Percentiles rank a stretch among this genome's conserved stretches.
Conservation (phyloP, 768 basidiomycete genomes). For the Hydnomerulius pinastri region DNA sequence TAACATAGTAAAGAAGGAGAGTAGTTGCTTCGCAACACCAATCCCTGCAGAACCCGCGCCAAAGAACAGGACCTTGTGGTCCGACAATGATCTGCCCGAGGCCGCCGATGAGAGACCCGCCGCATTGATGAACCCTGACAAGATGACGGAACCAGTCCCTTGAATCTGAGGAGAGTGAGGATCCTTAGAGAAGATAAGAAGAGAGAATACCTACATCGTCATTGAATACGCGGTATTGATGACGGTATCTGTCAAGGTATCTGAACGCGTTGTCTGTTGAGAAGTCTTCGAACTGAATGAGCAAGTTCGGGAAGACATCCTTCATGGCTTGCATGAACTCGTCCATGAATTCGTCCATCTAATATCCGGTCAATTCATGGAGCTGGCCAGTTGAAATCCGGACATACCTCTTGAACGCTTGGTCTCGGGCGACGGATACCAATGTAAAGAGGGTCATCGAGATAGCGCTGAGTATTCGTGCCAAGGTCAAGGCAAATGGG, state of each 20-base stretch:
- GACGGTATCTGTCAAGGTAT: constrained; percentile 64
- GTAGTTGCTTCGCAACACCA: constrained; percentile 52
- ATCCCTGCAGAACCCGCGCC: constrained; percentile 57
- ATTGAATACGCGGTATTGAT: constrained; percentile 64
- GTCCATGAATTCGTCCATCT: constrained; percentile 77
- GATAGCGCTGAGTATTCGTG: constrained; percentile 67
- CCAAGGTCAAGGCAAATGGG: constrained; percentile 77
- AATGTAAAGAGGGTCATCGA: constrained; percentile 76
- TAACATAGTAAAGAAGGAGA: constrained; percentile 50
- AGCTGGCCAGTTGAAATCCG: background rate
- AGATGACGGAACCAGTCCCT: constrained; percentile 75
- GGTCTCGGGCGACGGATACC: constrained; percentile 63
- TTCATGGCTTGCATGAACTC: constrained; percentile 73
- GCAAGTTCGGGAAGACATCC: constrained; percentile 61
- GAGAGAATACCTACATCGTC: constrained; percentile 57
- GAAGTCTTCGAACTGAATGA: constrained; percentile 80
- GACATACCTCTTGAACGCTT: constrained; percentile 40
- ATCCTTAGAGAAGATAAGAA: background rate
- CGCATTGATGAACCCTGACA: constrained; percentile 76
- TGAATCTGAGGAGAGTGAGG: constrained; percentile 47
- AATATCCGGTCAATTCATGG: background rate
- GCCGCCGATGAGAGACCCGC: constrained; percentile 58
- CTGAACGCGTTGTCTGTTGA: constrained; percentile 79
- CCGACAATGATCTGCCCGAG: constrained; percentile 41
- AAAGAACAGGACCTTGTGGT: constrained; percentile 59